Conservation (phyloP, 257 asterid genomes). For the Lantana camara region DNA sequence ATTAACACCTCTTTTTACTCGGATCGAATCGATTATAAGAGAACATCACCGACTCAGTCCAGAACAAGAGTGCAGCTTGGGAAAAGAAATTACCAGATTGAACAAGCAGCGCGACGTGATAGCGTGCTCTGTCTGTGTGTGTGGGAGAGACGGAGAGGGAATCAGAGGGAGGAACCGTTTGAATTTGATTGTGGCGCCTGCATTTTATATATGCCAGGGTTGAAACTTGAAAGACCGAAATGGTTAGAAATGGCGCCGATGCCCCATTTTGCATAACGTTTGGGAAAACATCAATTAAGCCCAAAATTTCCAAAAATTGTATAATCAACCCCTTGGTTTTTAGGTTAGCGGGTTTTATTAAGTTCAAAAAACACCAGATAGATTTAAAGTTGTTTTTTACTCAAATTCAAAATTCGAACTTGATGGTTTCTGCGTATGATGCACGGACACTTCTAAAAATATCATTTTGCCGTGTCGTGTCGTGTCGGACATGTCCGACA, state of each 20-base stretch:
- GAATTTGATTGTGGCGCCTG: background rate
- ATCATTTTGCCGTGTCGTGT: too few relatives aligned
- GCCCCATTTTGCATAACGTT: background rate
- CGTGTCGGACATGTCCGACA: too few relatives aligned
- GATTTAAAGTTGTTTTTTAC: too few relatives aligned
- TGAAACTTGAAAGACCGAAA: background rate
- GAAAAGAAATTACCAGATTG: conserved; percentile 18
- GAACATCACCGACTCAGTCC: background rate
- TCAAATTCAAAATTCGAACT: too few relatives aligned
- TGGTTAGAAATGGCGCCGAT: conserved; percentile 12
- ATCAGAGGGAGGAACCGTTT: background rate
- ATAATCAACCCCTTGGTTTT: background rate
- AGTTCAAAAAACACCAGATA: too few relatives aligned
- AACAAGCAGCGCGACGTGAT: conserved; percentile 7
- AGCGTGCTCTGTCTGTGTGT: background rate
- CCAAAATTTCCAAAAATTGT: background rate
- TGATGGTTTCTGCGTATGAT: too few relatives aligned
- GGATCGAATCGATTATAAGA: background rate
- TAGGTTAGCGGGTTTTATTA: background rate
- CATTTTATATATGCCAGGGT: conserved; percentile 1
- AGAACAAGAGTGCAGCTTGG: background rate
- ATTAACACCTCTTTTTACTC: background rate
- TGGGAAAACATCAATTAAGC: background rate
- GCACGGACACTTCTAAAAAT: too few relatives aligned
- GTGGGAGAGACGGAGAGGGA: background rate